phyloP scores from a whole-genome alignment of 257 asterid genomes.

The Capsicum pubescens region DNA sequence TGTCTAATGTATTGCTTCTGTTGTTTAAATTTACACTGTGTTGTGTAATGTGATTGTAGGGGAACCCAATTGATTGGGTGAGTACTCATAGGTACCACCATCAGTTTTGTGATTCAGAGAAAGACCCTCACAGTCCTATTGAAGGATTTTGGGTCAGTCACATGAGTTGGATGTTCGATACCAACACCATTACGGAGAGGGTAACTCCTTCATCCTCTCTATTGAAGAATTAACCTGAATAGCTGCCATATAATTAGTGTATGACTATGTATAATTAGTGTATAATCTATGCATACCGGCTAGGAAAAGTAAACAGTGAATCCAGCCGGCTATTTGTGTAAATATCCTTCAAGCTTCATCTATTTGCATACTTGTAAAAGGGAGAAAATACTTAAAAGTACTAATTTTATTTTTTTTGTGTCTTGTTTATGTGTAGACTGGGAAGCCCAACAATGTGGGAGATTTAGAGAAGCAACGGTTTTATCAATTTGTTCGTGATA shows the following conservation, averaged over 20 bases:
- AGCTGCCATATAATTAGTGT: no score
- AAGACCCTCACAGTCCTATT: slow-evolving; percentile 78
- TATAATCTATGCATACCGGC: no score
- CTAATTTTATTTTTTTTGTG: not conserved
- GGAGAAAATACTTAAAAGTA: not conserved
- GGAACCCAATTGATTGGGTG: slow-evolving; percentile 88
- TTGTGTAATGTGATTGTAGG: slow-evolving; percentile 41
- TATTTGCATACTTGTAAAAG: not conserved
- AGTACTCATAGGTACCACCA: slow-evolving; percentile 90
- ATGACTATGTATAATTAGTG: no score
- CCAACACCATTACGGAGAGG: slow-evolving; percentile 48
- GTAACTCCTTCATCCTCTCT: slow-evolving; percentile 36
- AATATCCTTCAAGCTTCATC: not conserved
- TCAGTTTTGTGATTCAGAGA: slow-evolving; percentile 77
- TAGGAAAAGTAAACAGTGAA: no score
- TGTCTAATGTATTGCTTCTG: not conserved
- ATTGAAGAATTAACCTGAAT: no score
- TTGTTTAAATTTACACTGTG: not conserved
- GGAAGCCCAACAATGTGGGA: slow-evolving; percentile 66
- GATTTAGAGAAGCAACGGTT: slow-evolving; percentile 78
- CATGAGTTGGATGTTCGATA: slow-evolving; percentile 79
- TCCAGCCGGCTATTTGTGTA: no score
- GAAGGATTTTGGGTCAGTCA: slow-evolving; percentile 93
- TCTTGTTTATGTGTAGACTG: slow-evolving; percentile 49
- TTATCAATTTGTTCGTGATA: slow-evolving; percentile 58